A percentile compares a stretch with the other conserved stretches of the same genome.
phyloP scores from a whole-genome alignment of 495 filamentous ascomycete species.

The Cercophora sp. region DNA sequence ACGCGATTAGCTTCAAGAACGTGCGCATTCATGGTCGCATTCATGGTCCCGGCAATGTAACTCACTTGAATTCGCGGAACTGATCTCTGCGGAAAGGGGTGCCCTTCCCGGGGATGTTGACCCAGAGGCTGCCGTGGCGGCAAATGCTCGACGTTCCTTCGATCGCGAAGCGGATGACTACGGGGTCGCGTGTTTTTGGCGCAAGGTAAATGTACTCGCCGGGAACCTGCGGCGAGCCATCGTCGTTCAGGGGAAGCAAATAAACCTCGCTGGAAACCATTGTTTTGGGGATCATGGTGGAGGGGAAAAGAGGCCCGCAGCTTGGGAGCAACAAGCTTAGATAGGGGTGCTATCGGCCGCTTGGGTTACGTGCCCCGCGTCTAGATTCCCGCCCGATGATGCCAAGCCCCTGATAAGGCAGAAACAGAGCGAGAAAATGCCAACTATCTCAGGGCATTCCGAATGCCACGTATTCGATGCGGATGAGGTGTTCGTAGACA shows the following conservation, averaged over 20 bases:
- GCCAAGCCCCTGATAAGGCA: slow-evolving; percentile 26
- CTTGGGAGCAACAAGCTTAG: slow-evolving; percentile 1
- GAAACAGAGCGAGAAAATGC: slow-evolving; percentile 21
- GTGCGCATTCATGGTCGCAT: too few species aligned
- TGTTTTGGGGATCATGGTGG: slow-evolving; percentile 47
- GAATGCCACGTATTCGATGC: not conserved
- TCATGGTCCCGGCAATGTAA: not conserved
- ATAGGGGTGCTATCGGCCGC: too few species aligned
- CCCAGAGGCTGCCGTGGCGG: slow-evolving; percentile 88
- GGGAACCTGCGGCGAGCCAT: slow-evolving; percentile 84
- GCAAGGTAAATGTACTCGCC: slow-evolving; percentile 90
- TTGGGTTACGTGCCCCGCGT: slow-evolving; percentile 12
- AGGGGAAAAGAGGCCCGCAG: slow-evolving; percentile 9
- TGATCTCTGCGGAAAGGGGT: slow-evolving; percentile 67
- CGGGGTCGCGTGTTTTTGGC: slow-evolving; percentile 63
- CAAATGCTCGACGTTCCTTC: slow-evolving; percentile 96
- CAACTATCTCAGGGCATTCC: slow-evolving; percentile 18
- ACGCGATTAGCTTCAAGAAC: too few species aligned
- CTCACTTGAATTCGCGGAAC: slow-evolving; percentile 85
- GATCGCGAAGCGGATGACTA: slow-evolving; percentile 85
- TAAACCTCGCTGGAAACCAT: slow-evolving; percentile 67
- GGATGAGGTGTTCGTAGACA: not conserved
- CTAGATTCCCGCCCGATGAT: slow-evolving; percentile 18
- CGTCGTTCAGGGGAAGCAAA: slow-evolving; percentile 82
- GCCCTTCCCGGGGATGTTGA: slow-evolving; percentile 81